Percentiles rank a stretch among this genome's conserved stretches.
These are phyloP conservation scores for Mallotus japonicus DNA, from an alignment of 441 rosid genomes.

Conservation along the genomic window DNA sequence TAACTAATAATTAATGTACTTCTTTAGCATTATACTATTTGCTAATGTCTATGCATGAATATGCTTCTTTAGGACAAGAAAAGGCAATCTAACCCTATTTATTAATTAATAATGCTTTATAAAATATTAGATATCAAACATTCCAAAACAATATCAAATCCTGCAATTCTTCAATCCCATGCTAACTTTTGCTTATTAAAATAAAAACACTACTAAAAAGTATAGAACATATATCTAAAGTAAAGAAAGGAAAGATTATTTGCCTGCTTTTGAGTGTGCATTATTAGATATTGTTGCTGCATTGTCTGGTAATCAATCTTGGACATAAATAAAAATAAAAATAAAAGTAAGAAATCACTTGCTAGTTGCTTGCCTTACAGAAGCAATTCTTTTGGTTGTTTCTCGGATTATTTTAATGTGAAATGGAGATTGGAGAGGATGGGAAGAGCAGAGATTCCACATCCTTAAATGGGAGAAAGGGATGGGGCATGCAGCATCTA, in stretches of 20 bases:
- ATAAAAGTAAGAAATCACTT: neutral
- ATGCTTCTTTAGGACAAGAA: slow-evolving; percentile 20
- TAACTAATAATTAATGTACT: too few relatives aligned
- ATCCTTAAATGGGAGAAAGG: slow-evolving; percentile 57
- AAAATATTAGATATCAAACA: slow-evolving; percentile 19
- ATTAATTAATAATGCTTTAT: too few relatives aligned
- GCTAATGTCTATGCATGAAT: too few relatives aligned
- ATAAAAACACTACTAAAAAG: neutral
- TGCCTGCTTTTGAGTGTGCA: slow-evolving; percentile 46
- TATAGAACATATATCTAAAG: neutral
- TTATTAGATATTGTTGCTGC: slow-evolving; percentile 24
- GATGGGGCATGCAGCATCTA: slow-evolving; percentile 56
- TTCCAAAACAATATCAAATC: slow-evolving; percentile 36
- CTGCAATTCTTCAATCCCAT: slow-evolving; percentile 31
- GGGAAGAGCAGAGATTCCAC: slow-evolving; percentile 78
- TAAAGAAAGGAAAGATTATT: slow-evolving; percentile 23
- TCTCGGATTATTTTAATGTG: slow-evolving; percentile 18
- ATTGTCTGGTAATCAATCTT: slow-evolving; percentile 22
- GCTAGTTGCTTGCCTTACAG: neutral
- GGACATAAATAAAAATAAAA: neutral
- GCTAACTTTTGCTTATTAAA: slow-evolving; percentile 19
- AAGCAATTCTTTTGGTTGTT: slow-evolving; percentile 22
- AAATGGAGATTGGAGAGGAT: slow-evolving; percentile 40
- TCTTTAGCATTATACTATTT: neutral
- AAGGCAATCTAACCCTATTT: neutral